A percentile compares a stretch with the other conserved stretches of the same genome.
These are phyloP conservation scores for Cornus suecica DNA, from an alignment of 148 eudicot genomes.

Conservation along the genomic window DNA sequence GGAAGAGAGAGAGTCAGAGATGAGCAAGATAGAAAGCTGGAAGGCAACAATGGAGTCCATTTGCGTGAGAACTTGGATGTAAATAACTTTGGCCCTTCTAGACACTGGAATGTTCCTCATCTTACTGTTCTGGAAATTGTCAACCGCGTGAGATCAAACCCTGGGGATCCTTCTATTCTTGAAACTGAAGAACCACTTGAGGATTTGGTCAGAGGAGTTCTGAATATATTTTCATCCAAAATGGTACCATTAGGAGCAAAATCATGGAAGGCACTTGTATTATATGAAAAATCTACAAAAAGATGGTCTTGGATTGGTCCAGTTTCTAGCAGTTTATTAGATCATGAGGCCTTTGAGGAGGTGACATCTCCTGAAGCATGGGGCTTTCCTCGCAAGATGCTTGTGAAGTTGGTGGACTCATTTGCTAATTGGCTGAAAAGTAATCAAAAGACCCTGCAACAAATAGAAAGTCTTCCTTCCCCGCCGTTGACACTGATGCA, in stretches of 20 bases:
- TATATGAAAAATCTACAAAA: constrained; percentile 56
- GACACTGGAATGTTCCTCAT: constrained; percentile 33
- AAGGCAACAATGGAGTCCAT: constrained; percentile 23
- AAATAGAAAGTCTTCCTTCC: constrained; percentile 72
- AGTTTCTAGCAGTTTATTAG: constrained; percentile 30
- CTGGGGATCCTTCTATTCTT: constrained; percentile 74
- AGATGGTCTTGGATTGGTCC: constrained; percentile 76
- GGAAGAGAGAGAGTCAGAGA: constrained; percentile 14
- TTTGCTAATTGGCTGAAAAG: constrained; percentile 85
- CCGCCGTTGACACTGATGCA: constrained; percentile 65
- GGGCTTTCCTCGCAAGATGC: constrained; percentile 73
- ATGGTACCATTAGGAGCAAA: constrained; percentile 77
- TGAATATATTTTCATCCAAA: constrained; percentile 64
- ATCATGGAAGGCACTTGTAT: constrained; percentile 73
- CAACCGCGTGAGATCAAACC: constrained; percentile 62
- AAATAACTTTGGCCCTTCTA: constrained; percentile 24
- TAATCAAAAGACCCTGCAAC: constrained; percentile 72
- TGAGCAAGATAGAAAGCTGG: constrained; percentile 28
- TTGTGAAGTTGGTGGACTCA: constrained; percentile 73
- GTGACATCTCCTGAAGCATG: constrained; percentile 71
- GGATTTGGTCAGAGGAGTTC: constrained; percentile 71
- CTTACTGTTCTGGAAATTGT: constrained; percentile 66
- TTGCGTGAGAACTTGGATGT: constrained; percentile 30
- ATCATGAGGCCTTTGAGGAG: constrained; percentile 46
- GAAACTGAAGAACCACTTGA: constrained; percentile 82